Percentiles rank a stretch among this genome's conserved stretches.
These are phyloP conservation scores for Podospora comata DNA, from an alignment of 495 filamentous ascomycete genomes.

Conservation along the genomic window DNA sequence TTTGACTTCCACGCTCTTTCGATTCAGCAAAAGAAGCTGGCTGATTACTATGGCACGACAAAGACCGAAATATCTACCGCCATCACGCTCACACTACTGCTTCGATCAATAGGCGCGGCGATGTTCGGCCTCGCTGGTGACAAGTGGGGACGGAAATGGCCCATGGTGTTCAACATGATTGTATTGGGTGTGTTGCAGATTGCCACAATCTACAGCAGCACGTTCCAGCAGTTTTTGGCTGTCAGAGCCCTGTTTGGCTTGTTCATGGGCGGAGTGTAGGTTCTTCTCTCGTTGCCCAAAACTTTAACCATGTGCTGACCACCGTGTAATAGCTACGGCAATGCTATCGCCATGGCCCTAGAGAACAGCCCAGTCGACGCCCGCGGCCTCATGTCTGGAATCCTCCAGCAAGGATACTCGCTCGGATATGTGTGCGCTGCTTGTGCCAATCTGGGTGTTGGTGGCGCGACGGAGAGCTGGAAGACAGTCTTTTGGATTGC, in stretches of 20 bases:
- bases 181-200: conserved; percentile 62
- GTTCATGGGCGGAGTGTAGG: conserved; percentile 71
- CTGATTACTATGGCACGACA: conserved; percentile 59
- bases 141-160: conserved; percentile 75
- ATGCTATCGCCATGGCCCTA: conserved; percentile 76
- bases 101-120: conserved; percentile 67
- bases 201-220: conserved; percentile 65
- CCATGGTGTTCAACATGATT: conserved; percentile 72
- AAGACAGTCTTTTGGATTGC: conserved; percentile 60
- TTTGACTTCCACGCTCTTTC: conserved; percentile 77
- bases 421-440: conserved; percentile 73
- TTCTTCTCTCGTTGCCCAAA: neutral
- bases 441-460: conserved; percentile 64
- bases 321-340: conserved; percentile 52
- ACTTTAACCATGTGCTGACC: neutral
- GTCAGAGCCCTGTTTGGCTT: conserved; percentile 71
- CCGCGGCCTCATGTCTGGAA: conserved; percentile 71
- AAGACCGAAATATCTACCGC: conserved; percentile 70
- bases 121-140: conserved; percentile 71
- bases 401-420: conserved; percentile 75
- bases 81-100: conserved; percentile 69
- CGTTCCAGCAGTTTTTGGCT: conserved; percentile 65
- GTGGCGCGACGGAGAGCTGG: conserved; percentile 54
- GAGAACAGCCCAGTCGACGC: conserved; percentile 71
- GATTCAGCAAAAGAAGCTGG: conserved; percentile 66